Evolutionary conservation across 169 alveolate genomes (phyloP).

Genomic region (Cystoisospora suis): DNA sequence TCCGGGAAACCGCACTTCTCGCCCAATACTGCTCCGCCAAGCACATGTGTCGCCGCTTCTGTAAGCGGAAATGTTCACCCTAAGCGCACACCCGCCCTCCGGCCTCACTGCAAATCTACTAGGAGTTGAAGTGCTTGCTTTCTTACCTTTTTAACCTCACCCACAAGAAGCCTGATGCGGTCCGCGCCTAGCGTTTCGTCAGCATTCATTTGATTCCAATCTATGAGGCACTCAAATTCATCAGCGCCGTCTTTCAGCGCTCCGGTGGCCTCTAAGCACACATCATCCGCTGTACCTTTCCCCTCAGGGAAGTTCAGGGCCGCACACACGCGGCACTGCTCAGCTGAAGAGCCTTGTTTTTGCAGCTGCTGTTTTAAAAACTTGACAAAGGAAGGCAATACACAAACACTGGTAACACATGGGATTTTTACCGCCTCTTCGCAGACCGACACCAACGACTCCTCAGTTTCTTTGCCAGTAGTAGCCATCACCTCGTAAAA

Average conservation of each 20-base stretch:
- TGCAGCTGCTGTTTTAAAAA: background rate
- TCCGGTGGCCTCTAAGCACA: background rate
- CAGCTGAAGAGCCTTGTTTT: background rate
- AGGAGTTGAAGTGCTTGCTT: too few relatives aligned
- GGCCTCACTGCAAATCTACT: too few relatives aligned
- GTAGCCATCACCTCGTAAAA: background rate
- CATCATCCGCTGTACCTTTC: background rate
- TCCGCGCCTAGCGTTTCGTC: background rate
- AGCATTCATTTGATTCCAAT: slow-evolving; percentile 13
- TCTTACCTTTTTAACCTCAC: slow-evolving; percentile 19
- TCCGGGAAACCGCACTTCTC: too few relatives aligned
- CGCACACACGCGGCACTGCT: background rate
- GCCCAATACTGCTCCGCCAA: too few relatives aligned
- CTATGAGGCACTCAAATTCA: slow-evolving; percentile 1
- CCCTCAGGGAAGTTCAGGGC: slow-evolving; percentile 23
- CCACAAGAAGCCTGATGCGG: background rate
- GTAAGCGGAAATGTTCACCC: too few relatives aligned
- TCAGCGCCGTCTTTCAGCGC: slow-evolving; percentile 36
- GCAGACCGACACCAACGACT: slow-evolving; percentile 2
- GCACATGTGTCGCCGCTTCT: too few relatives aligned
- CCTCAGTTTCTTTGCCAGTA: background rate
- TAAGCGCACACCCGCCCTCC: too few relatives aligned
- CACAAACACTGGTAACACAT: background rate
- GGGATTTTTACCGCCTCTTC: background rate
- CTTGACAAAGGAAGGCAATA: background rate